Evolutionary conservation across 352 stramenopile genomes (phyloP).

Genomic region (Pythium phragmiticola): DNA sequence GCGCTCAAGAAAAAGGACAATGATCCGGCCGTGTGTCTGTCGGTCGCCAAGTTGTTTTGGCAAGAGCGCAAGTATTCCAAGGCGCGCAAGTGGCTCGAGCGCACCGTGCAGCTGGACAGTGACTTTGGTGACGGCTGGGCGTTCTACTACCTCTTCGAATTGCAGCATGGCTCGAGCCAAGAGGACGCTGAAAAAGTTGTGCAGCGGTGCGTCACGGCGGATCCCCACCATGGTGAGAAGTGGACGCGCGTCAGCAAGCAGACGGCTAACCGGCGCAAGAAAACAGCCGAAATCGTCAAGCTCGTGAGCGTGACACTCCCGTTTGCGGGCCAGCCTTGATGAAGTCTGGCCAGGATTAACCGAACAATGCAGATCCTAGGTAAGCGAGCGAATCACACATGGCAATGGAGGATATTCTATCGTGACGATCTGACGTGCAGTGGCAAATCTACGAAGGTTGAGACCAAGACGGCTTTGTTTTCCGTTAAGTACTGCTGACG

Average conservation of each 20-base stretch:
- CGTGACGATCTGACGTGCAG: background rate
- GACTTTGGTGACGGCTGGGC: slow-evolving; percentile 98
- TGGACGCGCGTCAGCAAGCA: slow-evolving; percentile 94
- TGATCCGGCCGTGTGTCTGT: slow-evolving; percentile 95
- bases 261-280: slow-evolving; percentile 89
- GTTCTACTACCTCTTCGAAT: slow-evolving; percentile 97
- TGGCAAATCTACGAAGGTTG: background rate
- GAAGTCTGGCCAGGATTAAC: background rate
- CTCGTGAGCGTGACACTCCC: slow-evolving; percentile 78
- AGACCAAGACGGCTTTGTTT: background rate
- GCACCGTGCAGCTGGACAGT: slow-evolving; percentile 93
- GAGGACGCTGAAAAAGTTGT: slow-evolving; percentile 85
- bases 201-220: slow-evolving; percentile 84
- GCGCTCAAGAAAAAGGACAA: slow-evolving; percentile 98
- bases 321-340: slow-evolving; percentile 37
- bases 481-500: too few relatives aligned
- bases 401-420: background rate
- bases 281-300: slow-evolving; percentile 64
- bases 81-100: slow-evolving; percentile 97
- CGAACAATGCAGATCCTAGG: background rate
- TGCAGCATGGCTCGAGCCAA: slow-evolving; percentile 80
- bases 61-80: slow-evolving; percentile 94
- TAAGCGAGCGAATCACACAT: background rate
- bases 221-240: slow-evolving; percentile 95
- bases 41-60: slow-evolving; percentile 97